Evolutionary conservation across 306 rosid genomes (phyloP).

Genomic region (Crotalaria pallida): DNA sequence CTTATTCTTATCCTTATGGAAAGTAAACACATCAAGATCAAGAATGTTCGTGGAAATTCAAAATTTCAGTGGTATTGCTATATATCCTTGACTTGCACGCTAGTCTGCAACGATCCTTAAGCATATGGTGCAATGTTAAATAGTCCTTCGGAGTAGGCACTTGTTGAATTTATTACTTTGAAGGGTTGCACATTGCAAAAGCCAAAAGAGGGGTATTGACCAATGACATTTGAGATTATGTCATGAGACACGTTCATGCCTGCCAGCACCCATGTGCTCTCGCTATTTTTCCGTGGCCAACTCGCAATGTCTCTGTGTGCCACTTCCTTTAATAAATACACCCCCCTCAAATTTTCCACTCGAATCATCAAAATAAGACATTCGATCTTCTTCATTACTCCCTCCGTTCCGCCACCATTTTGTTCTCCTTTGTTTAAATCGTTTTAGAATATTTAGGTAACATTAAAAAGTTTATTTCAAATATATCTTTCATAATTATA

Average conservation of each 20-base stretch:
- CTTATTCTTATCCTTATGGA: no score
- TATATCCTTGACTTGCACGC: constrained; percentile 20
- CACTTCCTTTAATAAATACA: not conserved
- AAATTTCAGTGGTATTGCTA: not conserved
- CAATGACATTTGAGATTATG: constrained; percentile 18
- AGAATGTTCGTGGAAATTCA: constrained; percentile 19
- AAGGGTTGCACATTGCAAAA: not conserved
- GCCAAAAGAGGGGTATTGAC: constrained; percentile 7
- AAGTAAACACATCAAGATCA: not conserved
- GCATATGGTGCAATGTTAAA: not conserved
- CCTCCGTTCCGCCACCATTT: no score
- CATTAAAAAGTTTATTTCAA: no score
- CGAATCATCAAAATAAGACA: constrained; percentile 18
- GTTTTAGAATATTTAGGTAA: no score
- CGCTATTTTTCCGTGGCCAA: constrained; percentile 19
- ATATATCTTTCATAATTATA: no score
- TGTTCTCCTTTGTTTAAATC: no score
- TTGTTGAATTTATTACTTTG: constrained; percentile 20
- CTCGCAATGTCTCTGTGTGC: constrained; percentile 5
- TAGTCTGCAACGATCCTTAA: not conserved
- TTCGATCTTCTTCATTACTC: constrained; percentile 23
- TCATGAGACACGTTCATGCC: constrained; percentile 14
- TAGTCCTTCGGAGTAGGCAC: not conserved
- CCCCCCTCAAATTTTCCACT: not conserved
- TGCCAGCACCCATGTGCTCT: constrained; percentile 34